Base-by-base conservation (phyloP, 1,139 yeast species). In the Debaryomycetaceae sp. region DNA sequence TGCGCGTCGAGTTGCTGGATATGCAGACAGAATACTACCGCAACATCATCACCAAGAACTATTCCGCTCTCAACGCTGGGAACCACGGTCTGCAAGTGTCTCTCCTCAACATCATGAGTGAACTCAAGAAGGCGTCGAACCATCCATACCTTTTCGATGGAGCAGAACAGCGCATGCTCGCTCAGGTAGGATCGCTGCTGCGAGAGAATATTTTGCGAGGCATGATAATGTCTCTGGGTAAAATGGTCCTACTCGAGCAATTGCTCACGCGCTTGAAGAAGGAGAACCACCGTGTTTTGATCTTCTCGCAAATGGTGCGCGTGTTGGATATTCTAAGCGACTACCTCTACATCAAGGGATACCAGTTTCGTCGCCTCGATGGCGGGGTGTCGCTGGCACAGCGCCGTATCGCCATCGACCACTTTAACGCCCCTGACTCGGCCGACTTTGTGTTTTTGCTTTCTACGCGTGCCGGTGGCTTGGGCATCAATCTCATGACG, bases 391-490 rank as follows among this genome's bases (percentile, higher is more conserved):
- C 97, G 3, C 86, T 97, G 2, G 73, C 93, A 4, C 93, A 87
- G 39, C 75, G 99, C 56, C 73, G 95, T 49, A 77, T 87, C 15
- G 81, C 97, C 3, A 92, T 92, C 46, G 98, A 92, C 50, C 98
- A 92, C 53, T 92, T 80, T 62, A 92, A 92, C 54, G 87, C 95
- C 0, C 92, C 92, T 2, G 95, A 74, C 31, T 85, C 95, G 5
- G 80, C 78, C 32, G 98, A 92, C 53, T 90, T 87, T 52, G 94
- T 80, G 3, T 92, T 92, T 41, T 58, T 92, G 45, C 63, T 92
- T 32, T 80, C 94, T 25, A 92, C 99, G 1, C 74, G 99, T 61
- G 99, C 98, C 15, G 99, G 99, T 62, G 99, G 99, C 30, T 66
- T 90, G 38, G 99, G 99, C 53, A 92, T 90, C 50, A 90, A 90